Evolutionary conservation across 2,329 filamentous ascomycete genomes (phyloP).

Genomic region (Exserohilum rostratum): DNA sequence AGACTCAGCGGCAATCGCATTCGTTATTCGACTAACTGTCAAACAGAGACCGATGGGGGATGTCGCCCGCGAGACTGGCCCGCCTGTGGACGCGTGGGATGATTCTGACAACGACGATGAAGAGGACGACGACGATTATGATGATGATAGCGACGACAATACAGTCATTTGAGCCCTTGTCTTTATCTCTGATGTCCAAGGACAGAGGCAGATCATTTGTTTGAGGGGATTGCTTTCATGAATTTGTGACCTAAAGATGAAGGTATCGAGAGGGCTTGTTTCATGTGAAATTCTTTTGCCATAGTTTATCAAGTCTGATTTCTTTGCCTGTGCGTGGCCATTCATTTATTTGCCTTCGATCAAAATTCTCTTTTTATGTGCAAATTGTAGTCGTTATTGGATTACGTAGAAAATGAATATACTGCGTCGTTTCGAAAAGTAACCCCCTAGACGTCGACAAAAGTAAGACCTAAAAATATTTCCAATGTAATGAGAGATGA

Average conservation of each 20-base stretch:
- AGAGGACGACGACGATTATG: constrained; percentile 53
- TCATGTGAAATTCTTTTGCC: no score
- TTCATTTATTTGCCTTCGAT: no score
- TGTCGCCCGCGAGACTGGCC: neutral
- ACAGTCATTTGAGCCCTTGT: constrained; percentile 30
- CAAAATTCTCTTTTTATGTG: no score
- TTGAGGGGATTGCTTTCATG: neutral
- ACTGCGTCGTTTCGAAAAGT: no score
- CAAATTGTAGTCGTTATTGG: no score
- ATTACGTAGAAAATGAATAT: no score
- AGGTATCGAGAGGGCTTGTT: no score
- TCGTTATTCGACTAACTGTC: neutral
- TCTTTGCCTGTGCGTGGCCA: no score
- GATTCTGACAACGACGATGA: constrained; percentile 32
- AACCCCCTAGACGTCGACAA: no score
- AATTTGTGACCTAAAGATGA: neutral
- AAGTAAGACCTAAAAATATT: neutral
- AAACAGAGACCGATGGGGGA: constrained; percentile 19
- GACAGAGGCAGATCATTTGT: neutral
- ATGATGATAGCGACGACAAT: constrained; percentile 46
- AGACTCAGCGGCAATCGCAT: no score
- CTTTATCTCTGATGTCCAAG: neutral
- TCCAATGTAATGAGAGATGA: neutral
- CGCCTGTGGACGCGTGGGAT: constrained; percentile 10
- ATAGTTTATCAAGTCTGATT: no score